Conservation (phyloP, 164 flowering plant genomes). For the Umbilicus rupestris region DNA sequence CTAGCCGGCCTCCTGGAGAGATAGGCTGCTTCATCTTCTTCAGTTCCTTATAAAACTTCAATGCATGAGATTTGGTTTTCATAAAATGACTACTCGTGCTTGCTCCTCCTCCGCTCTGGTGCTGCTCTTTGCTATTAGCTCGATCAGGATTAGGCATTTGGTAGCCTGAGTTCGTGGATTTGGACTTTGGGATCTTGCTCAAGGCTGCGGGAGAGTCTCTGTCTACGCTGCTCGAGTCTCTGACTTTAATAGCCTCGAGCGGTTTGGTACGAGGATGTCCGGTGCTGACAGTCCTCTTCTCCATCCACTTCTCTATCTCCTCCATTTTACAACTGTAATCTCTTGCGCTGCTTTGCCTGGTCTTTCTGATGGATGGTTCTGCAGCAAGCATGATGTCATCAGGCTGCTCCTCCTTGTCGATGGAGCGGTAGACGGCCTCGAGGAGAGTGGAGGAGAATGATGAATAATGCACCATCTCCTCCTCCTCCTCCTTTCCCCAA, state of each 20-base stretch:
- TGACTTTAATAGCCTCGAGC: neutral
- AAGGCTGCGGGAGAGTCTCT: neutral
- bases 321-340: neutral
- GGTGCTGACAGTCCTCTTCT: neutral
- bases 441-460: constrained; percentile 4
- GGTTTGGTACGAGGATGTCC: neutral
- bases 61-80: constrained; percentile 3
- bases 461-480: too few relatives aligned
- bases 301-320: constrained; percentile 8
- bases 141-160: neutral
- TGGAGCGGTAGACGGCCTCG: constrained; percentile 4
- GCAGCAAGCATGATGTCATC: neutral
- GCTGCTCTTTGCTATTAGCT: neutral
- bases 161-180: constrained; percentile 2
- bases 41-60: constrained; percentile 2
- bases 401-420: neutral
- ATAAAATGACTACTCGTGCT: neutral
- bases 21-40: constrained; percentile 7
- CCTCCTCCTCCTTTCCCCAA: too few relatives aligned
- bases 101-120: neutral
- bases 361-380: neutral
- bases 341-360: neutral
- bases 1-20: constrained; percentile 3
- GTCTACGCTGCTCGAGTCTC: neutral
- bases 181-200: constrained; percentile 1